Conservation (phyloP, 169 alveolate species). For the Plasmodium reichenowi region DNA sequence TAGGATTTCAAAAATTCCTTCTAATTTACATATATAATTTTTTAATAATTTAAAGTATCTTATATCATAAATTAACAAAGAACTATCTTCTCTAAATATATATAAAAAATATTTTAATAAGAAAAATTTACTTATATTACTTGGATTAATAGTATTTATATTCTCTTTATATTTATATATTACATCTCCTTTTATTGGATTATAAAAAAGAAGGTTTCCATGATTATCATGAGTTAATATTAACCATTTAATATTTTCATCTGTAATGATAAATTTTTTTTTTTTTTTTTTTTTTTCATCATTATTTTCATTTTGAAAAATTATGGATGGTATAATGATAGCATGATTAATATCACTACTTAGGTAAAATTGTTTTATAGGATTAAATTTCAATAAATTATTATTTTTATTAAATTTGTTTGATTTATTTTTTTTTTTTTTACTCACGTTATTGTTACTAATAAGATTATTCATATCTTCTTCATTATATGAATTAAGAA, state of each 20-base stretch:
- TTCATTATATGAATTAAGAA: conserved; percentile 27
- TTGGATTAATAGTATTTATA: conserved; percentile 19
- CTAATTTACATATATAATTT: conserved; percentile 52
- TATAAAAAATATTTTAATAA: conserved; percentile 50
- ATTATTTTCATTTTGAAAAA: conserved; percentile 15
- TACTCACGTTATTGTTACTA: conserved; percentile 1
- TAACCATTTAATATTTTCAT: conserved; percentile 75
- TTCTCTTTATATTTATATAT: conserved; percentile 55
- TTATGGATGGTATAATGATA: conserved; percentile 30
- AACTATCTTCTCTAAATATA: conserved; percentile 70
- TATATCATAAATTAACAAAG: conserved; percentile 64
- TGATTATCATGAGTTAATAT: conserved; percentile 49
- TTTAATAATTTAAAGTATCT: conserved; percentile 21
- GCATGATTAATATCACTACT: conserved; percentile 58
- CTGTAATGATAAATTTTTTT: conserved; percentile 45
- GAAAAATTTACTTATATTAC: conserved; percentile 56
- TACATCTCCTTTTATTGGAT: conserved; percentile 58
- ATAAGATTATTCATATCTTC: conserved; percentile 17
- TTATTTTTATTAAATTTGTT: conserved; percentile 12
- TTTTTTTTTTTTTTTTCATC: conserved; percentile 7
- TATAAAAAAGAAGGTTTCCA: conserved; percentile 57
- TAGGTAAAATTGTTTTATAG: conserved; percentile 55
- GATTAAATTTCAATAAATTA: conserved; percentile 15
- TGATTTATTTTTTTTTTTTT: not conserved
- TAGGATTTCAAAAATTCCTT: conserved; percentile 75